Percentiles rank a stretch among this genome's conserved stretches.
Evolutionary conservation across 2,329 filamentous ascomycete species (phyloP).

Genomic region (Aureobasidium sp.): DNA sequence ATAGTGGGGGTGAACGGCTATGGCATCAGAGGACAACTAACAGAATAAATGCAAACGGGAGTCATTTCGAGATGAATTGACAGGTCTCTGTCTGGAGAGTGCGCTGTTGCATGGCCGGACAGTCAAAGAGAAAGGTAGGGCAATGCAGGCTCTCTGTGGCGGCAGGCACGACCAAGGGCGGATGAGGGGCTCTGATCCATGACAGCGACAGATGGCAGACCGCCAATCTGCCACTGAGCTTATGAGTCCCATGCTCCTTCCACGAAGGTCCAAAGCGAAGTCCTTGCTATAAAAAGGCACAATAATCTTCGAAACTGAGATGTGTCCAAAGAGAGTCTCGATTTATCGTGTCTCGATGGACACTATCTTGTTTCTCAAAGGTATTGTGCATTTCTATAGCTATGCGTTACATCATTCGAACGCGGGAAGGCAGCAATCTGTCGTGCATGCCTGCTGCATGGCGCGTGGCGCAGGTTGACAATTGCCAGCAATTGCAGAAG

Average conservation of each 20-base stretch:
- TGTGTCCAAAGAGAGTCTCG: no score
- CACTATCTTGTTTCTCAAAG: no score
- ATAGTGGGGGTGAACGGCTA: neutral
- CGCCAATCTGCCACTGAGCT: neutral
- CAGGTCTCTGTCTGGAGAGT: neutral
- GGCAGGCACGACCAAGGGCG: neutral
- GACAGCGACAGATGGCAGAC: neutral
- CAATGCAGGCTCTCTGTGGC: neutral
- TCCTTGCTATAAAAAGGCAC: no score
- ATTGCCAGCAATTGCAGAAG: neutral
- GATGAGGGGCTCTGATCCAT: neutral
- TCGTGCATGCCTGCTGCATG: conserved; percentile 4
- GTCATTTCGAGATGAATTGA: neutral
- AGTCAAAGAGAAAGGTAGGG: neutral
- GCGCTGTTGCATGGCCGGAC: neutral
- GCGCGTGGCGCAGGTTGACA: neutral
- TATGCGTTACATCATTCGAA: no score
- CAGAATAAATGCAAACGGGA: neutral
- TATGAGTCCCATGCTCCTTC: no score
- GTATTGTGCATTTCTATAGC: no score
- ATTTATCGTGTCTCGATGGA: no score
- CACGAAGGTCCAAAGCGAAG: no score
- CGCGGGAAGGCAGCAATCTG: neutral
- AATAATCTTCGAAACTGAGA: no score
- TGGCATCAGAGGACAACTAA: neutral